Evolutionary conservation across 305 asterid species (phyloP), one percentile per base, ranked within the genome.

Genomic region (Plantago lanceolata): DNA sequence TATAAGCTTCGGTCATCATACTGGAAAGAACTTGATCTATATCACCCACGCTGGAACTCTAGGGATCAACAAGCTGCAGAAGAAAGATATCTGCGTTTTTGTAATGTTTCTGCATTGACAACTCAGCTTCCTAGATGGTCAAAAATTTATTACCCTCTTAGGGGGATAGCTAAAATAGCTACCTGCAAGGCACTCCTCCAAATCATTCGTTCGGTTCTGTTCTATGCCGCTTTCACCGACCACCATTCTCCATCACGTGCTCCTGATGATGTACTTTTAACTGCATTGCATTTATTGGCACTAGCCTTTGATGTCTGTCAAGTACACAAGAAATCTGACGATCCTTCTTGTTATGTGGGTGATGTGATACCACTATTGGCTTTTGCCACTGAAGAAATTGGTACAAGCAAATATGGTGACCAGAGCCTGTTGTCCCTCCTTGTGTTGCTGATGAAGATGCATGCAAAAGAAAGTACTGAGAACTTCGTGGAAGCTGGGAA

Each of bases 21-120:
- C 71, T 94, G 99, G 99, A 90, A 84, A 79, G 97, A 94, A 71
- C 84, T 94, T 49, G 96, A 94, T 83, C 78, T 94, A 65, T 90
- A 94, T 71, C 97, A 94, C 70, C 97, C 93, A 65, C 97, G 95
- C 63, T 94, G 91, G 92, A 90, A 76, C 79, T 80, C 84, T 57
- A 84, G 94, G 82, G 99, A 94, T 66, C 90, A 82, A 55, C 99
- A 94, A 78, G 82, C 80, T 35, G 96, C 97, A 55, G 97, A 90
- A 80, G 97, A 94, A 75, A 84, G 97, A 86, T 94, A 84, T 76
- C 63, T 79, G 76, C 85, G 80, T 63, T 90, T 94, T 73, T 90
- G 96, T 81, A 79, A 88, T 75, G 82, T 70, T 70, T 88, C 99
- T 48, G 96, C 97, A n/a, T 67, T 85, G 76, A 77, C 93, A 37